Base-by-base conservation (phyloP, 441 rosid genomes). In the Macaranga tanarius region DNA sequence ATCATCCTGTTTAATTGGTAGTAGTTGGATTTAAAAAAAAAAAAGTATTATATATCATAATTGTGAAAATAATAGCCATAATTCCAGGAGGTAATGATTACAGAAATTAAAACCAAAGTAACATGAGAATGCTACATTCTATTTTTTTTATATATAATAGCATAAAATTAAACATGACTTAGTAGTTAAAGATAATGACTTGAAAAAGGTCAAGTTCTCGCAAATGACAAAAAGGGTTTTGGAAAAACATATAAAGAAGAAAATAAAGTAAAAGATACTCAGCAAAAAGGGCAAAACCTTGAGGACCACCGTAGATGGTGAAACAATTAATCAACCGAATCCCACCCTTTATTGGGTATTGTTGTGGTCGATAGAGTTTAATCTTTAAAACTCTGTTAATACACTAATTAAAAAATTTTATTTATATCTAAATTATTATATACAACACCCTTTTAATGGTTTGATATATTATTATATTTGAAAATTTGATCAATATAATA, bases 51-150 rank as follows among this genome's bases (percentile, higher is more conserved):
- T 31, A 31, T 31, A 52, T 73, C 74, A 76, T 72, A 79, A 75
- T 69, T 75, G 57, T 31, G 48, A 69, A 58, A 68, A 80, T 79
- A 69, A 70, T 58, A 71, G 69, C 77, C 80, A 76, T 65, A 62
- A 74, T 74, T 80, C 76, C 65, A 60, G 77, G 75, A 7, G 54
- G 31, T 10, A 61, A 23, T 61, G 38, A 76, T 77, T 34, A 59
- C 62, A 73, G 25, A 71, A 65, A 67, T 17, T 61, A 64, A 52
- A 69, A 56, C 12, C 34, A 17, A 17, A 52, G 15, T 10, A 23
- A 38, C 3, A 11, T 47, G 10, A 10, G 8, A 23, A 25, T 38
- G 11, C 20, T 22, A 5, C 38, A 2, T 31, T 31, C 38, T 31
- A 5, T 31, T 31, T 31, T 31, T 31, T 31, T 5, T 31, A 31